These are phyloP conservation scores for Kodamaea fukazawae DNA, from an alignment of 805 yeast genomes.

Conservation along the genomic window DNA sequence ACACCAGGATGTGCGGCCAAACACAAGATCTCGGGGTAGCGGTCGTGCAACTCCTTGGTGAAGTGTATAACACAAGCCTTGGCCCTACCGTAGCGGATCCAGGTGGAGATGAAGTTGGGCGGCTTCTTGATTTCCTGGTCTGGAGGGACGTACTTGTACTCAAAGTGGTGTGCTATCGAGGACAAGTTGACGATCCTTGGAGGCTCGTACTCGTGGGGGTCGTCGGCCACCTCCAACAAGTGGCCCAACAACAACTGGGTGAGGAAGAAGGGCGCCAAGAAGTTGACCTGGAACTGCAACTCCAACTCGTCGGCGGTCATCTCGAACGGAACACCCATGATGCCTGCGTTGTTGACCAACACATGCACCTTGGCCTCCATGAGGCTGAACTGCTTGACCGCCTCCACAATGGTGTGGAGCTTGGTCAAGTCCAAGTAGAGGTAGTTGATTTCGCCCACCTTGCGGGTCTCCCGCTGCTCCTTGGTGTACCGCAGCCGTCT, in stretches of 20 bases:
- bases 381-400: conserved; percentile 22
- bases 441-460: conserved; percentile 50
- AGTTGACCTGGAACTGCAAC: conserved; percentile 41
- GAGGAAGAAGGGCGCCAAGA: conserved; percentile 33
- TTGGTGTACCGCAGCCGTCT: conserved; percentile 14
- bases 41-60: conserved; percentile 24
- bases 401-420: conserved; percentile 23
- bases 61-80: conserved; percentile 34
- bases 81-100: conserved; percentile 37
- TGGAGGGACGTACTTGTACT: conserved; percentile 25
- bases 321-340: conserved; percentile 39
- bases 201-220: conserved; percentile 9
- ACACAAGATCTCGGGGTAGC: conserved; percentile 29
- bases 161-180: conserved; percentile 32
- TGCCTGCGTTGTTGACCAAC: conserved; percentile 41
- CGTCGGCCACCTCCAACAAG: conserved; percentile 19
- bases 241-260: conserved; percentile 28
- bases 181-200: conserved; percentile 34
- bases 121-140: conserved; percentile 18
- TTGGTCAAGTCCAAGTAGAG: conserved; percentile 56
- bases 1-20: conserved; percentile 42
- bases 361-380: conserved; percentile 30
- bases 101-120: conserved; percentile 27
- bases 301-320: conserved; percentile 37
- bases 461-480: conserved; percentile 4